Base-by-base conservation (phyloP, 345 rosid species). In the Camelina neglecta region DNA sequence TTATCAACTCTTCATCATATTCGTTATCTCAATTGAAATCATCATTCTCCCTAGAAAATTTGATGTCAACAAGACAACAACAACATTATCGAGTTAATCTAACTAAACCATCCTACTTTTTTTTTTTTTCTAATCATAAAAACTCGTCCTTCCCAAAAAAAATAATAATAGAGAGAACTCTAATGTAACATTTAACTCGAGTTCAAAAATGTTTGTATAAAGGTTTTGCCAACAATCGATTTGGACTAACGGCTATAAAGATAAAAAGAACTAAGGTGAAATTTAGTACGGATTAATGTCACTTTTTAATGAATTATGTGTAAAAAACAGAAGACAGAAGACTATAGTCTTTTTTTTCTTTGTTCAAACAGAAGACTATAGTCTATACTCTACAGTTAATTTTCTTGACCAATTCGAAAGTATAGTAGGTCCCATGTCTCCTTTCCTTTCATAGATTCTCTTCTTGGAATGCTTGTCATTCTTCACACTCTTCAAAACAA, bases 381-480 rank as follows among this genome's bases (percentile, higher is more conserved):
- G 12, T 54, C 18, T 18, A 18, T 18, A 18, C 18, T 18, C 18
- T 18, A 18, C 0, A 18, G 18, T 18, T 24, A 24, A 55, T 55
- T 51, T 51, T 21, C 7, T 54, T 10, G 6, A 24, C 16, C 36
- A 12, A 55, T 11, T 53, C 58, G 29, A 26, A 26, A 26, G 29
- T 26, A 26, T 26, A 13, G 15, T 13, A 48, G 50, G 73, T 55
- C 74, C 33, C 2, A 7, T 21, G 21, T 5, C 7, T 18, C 11
- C 26, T 33, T 57, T 18, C 12, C 16, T 69, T 45, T 65, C n/a
- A 58, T 71, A 71, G 57, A 71, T 33, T 59, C 57, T 15, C 21
- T 70, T 71, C 15, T 59, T 20, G 56, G 57, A 57, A 57, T 69
- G 74, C 48, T 60, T 21, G 56, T 69, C 55, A 5, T 50, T 33